These are phyloP conservation scores for Ophiosphaerella korrae DNA, from an alignment of 2,329 filamentous ascomycete species.

Conservation along the genomic window DNA sequence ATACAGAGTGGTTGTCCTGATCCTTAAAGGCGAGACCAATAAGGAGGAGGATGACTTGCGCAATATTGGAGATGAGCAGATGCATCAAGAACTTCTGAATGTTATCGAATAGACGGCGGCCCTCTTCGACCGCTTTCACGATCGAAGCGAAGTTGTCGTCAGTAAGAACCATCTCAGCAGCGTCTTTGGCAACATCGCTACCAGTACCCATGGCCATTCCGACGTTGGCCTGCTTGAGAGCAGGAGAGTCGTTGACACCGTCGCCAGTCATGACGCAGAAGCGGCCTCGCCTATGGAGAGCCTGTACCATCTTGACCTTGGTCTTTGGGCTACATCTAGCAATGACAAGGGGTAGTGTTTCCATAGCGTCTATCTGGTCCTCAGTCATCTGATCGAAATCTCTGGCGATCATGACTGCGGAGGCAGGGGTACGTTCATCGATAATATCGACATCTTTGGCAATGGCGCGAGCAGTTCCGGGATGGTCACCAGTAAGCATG, in stretches of 20 bases:
- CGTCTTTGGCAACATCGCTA: slow-evolving; percentile 49
- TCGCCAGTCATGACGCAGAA: slow-evolving; percentile 53
- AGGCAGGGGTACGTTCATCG: slow-evolving; percentile 27
- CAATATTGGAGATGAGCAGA: slow-evolving; percentile 55
- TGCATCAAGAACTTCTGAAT: slow-evolving; percentile 56
- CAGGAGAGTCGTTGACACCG: slow-evolving; percentile 50
- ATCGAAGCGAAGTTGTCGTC: slow-evolving; percentile 52
- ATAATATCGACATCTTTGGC: slow-evolving; percentile 54
- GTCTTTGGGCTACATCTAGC: slow-evolving; percentile 54
- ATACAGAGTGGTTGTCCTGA: slow-evolving; percentile 49
- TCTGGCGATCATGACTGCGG: slow-evolving; percentile 50
- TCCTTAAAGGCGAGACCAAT: slow-evolving; percentile 56
- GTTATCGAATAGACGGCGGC: slow-evolving; percentile 49
- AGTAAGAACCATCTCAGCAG: slow-evolving; percentile 49
- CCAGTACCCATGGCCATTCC: slow-evolving; percentile 51
- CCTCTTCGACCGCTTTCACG: slow-evolving; percentile 49
- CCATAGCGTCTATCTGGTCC: slow-evolving; percentile 49
- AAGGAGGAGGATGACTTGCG: slow-evolving; percentile 54
- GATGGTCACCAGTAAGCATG: slow-evolving; percentile 57
- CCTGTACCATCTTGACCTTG: slow-evolving; percentile 55
- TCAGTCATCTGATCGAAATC: slow-evolving; percentile 53
- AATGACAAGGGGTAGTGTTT: slow-evolving; percentile 51
- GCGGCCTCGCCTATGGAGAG: slow-evolving; percentile 43
- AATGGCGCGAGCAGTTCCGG: slow-evolving; percentile 53
- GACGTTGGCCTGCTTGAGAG: slow-evolving; percentile 49